phyloP scores from a whole-genome alignment of 441 rosid genomes.

The Gossypium aridum region DNA sequence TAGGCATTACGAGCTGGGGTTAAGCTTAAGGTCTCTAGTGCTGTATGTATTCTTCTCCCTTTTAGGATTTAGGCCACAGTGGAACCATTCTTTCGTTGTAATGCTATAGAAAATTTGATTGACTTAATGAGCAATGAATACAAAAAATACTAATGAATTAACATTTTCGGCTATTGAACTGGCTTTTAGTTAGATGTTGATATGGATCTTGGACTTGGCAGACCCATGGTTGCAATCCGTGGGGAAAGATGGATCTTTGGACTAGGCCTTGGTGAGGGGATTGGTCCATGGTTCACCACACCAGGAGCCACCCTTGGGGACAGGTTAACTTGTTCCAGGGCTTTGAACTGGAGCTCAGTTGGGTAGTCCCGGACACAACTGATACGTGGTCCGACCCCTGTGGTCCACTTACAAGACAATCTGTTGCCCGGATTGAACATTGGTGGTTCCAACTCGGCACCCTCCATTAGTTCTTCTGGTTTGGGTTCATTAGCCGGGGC shows the following conservation, averaged over 20 bases:
- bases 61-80: no score
- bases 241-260: conserved; percentile 71
- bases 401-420: conserved; percentile 51
- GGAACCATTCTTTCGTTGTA: no score
- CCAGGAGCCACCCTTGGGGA: conserved; percentile 54
- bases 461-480: neutral
- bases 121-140: neutral
- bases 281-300: conserved; percentile 41
- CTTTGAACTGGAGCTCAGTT: conserved; percentile 37
- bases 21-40: no score
- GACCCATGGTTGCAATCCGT: conserved; percentile 68
- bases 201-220: conserved; percentile 64
- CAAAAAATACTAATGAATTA: neutral
- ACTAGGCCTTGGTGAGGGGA: conserved; percentile 90
- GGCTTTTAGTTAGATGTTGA: conserved; percentile 12
- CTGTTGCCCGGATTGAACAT: conserved; percentile 17
- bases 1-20: no score
- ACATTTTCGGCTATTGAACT: neutral
- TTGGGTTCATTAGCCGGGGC: neutral
- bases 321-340: conserved; percentile 56
- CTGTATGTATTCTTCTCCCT: no score
- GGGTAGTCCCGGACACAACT: conserved; percentile 75
- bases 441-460: neutral
- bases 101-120: no score
- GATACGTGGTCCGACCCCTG: conserved; percentile 56